Percentiles rank a stretch among this genome's conserved stretches.
Evolutionary conservation across 2,329 filamentous ascomycete species (phyloP).

Genomic region (Xylaria multiplex): DNA sequence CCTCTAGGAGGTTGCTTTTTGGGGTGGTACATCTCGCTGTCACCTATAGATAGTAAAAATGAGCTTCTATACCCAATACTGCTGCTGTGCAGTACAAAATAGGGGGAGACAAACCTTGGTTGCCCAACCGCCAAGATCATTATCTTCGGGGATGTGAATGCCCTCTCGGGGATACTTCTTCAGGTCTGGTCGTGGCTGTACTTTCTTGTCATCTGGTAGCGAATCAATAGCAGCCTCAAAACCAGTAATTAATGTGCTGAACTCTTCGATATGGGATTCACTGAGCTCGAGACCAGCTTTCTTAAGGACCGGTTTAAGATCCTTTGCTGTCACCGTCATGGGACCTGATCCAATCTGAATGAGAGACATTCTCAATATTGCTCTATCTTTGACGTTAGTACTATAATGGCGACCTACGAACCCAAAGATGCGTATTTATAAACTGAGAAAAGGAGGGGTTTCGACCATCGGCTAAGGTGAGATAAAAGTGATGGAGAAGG

Average conservation of each 20-base stretch:
- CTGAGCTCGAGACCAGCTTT: slow-evolving; percentile 41
- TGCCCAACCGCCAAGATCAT: slow-evolving; percentile 43
- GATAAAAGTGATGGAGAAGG: background rate
- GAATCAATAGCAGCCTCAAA: slow-evolving; percentile 40
- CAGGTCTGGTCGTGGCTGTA: slow-evolving; percentile 42
- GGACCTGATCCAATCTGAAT: slow-evolving; percentile 20
- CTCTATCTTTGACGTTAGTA: background rate
- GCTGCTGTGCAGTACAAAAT: background rate
- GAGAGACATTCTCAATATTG: slow-evolving; percentile 36
- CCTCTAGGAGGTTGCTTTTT: slow-evolving; percentile 47
- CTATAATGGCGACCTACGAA: too few relatives aligned
- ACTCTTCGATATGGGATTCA: slow-evolving; percentile 36
- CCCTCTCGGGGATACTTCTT: slow-evolving; percentile 44
- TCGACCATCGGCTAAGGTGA: background rate
- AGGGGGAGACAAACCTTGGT: slow-evolving; percentile 36
- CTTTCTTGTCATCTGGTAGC: slow-evolving; percentile 39
- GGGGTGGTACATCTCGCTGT: slow-evolving; percentile 41
- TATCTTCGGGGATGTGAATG: slow-evolving; percentile 43
- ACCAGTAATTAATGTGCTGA: slow-evolving; percentile 37
- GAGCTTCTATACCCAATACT: background rate
- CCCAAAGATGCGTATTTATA: background rate
- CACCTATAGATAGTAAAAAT: slow-evolving; percentile 32
- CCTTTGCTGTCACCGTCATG: slow-evolving; percentile 31
- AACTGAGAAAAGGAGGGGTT: background rate
- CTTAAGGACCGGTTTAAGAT: slow-evolving; percentile 38